A percentile compares a stretch with the other conserved stretches of the same genome.
phyloP scores from a whole-genome alignment of 768 basidiomycete species.

The Lactarius sp. region DNA sequence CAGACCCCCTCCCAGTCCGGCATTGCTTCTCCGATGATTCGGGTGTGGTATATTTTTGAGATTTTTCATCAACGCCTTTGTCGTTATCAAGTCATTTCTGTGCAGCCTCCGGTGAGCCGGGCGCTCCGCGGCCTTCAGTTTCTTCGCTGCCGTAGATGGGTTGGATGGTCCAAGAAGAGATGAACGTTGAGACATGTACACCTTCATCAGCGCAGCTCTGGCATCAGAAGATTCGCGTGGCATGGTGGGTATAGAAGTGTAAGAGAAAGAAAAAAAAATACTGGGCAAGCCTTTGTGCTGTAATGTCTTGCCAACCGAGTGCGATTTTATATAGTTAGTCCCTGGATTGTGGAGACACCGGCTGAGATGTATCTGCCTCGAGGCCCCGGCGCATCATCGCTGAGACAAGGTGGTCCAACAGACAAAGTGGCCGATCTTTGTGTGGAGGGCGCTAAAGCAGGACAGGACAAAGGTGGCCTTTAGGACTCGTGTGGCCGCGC shows the following conservation, averaged over 20 bases:
- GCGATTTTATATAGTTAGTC: conserved; percentile 14
- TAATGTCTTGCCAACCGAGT: neutral
- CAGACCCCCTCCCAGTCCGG: conserved; percentile 3
- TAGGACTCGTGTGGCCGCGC: neutral
- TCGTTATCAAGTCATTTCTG: conserved; percentile 10
- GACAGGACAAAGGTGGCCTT: neutral
- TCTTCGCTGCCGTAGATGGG: conserved; percentile 3
- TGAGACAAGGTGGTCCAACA: conserved; percentile 19
- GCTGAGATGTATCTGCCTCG: conserved; percentile 20
- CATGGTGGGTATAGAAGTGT: conserved; percentile 23
- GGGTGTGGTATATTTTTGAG: conserved; percentile 9
- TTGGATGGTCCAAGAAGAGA: neutral
- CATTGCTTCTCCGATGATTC: conserved; percentile 16
- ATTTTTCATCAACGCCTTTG: conserved; percentile 7
- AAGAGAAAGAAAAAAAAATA: neutral
- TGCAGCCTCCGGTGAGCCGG: neutral
- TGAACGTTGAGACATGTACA: conserved; percentile 30
- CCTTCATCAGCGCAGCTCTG: conserved; percentile 32
- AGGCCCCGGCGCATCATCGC: conserved; percentile 14
- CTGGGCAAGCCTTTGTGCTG: neutral
- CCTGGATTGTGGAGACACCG: conserved; percentile 17
- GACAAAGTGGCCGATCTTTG: conserved; percentile 16
- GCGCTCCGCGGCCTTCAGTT: conserved; percentile 20
- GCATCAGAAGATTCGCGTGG: conserved; percentile 34
- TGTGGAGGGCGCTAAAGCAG: neutral